Evolutionary conservation across 441 rosid species (phyloP), one percentile per base, ranked within the genome.

Genomic region (Corymbia calophylla): DNA sequence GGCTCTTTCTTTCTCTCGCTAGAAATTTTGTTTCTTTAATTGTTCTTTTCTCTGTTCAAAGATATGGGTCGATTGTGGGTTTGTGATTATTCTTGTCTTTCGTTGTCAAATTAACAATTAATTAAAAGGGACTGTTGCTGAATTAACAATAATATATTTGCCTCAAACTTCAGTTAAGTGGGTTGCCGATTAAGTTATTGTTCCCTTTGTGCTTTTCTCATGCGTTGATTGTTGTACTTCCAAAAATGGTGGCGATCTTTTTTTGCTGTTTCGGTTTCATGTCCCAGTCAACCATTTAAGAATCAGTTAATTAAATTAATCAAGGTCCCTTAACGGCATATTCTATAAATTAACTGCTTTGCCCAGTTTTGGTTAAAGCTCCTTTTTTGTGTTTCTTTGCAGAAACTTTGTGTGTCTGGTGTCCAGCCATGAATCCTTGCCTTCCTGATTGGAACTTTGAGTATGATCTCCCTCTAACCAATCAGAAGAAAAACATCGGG

Each of bases 391-490:
- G 44, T 70, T 54, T 87, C 86, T 89, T 35, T 86, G 35, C 91
- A 91, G 92, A 84, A 90, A 87, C 64, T 77, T 77, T 73, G 44
- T 62, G 44, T 68, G 44, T 84, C 90, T 90, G 84, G 86, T 66
- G 89, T 89, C 89, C 92, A 92, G 92, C 92, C 92, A 96, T 96
- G 98, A 94, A 95, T 90, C 94, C 94, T 51, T 92, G 91, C 48
- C 87, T 92, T 88, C 94, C 93, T 88, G 94, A 92, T 87, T 95
- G 97, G 98, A 93, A 89, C 92, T 92, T 94, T 90, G 96, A 94
- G 84, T 92, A 89, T 55, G 95, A 91, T 91, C 91, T 91, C 88
- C 93, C 91, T 88, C 32, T 92, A 81, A 89, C 91, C 91, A 90
- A 53, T 88, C 94, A 91, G 58, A 94, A 90, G 91, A 95, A 91